Percentiles rank a stretch among this genome's conserved stretches.
Evolutionary conservation across 176 grass and related monocot genomes (phyloP).

Genomic region (Aegilops sharonensis): DNA sequence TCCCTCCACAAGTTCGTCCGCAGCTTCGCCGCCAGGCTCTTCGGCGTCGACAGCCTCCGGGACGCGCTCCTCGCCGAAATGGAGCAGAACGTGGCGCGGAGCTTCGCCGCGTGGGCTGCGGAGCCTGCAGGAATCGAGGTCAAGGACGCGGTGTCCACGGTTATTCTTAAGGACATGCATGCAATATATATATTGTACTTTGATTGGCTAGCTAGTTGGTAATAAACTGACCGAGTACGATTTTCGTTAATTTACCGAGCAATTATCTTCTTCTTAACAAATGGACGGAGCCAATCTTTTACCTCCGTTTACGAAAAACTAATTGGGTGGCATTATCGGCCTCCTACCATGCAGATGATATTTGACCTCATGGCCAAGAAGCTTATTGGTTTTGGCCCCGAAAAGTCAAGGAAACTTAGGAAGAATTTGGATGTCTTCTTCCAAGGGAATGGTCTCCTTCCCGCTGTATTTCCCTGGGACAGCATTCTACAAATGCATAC

Average conservation of each 20-base stretch:
- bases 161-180: background rate
- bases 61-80: background rate
- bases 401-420: background rate
- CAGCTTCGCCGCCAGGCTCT: background rate
- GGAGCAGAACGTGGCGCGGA: background rate
- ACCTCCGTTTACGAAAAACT: too few relatives aligned
- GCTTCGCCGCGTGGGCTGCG: background rate
- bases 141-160: background rate
- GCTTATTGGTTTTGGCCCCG: background rate
- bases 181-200: background rate
- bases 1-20: background rate
- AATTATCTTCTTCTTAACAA: too few relatives aligned
- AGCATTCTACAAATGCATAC: constrained; percentile 28
- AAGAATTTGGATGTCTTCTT: constrained; percentile 1
- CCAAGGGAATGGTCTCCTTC: background rate
- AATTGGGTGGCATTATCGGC: too few relatives aligned
- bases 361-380: background rate
- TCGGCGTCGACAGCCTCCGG: background rate
- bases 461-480: constrained; percentile 10
- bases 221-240: too few relatives aligned
- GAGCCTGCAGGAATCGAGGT: background rate
- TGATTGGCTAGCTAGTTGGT: too few relatives aligned
- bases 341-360: too few relatives aligned
- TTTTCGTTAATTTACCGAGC: too few relatives aligned
- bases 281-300: too few relatives aligned